Evolutionary conservation across 371 early-diverging fungal genomes (phyloP).

Genomic region (Mycotypha africana): DNA sequence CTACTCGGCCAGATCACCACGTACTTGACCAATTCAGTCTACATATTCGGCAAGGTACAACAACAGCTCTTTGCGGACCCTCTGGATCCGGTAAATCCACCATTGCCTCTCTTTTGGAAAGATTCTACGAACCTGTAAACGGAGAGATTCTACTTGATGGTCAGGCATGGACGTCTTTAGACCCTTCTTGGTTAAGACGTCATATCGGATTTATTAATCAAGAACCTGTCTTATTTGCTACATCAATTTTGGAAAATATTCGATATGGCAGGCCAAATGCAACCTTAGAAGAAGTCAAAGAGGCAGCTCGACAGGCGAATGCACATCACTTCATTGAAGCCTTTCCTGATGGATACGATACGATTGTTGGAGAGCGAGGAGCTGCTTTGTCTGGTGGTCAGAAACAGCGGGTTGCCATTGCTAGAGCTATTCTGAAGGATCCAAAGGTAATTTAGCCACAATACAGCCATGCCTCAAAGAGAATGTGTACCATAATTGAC

Average conservation of each 20-base stretch:
- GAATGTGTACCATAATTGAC: not conserved
- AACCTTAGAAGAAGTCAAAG: slow-evolving; percentile 51
- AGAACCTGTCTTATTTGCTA: slow-evolving; percentile 70
- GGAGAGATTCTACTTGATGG: slow-evolving; percentile 62
- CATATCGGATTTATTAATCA: slow-evolving; percentile 75
- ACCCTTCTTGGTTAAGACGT: slow-evolving; percentile 53
- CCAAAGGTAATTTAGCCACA: slow-evolving; percentile 41
- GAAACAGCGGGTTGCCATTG: slow-evolving; percentile 77
- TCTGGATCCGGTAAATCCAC: slow-evolving; percentile 71
- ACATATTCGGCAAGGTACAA: slow-evolving; percentile 55
- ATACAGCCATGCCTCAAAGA: no score
- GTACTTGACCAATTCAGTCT: slow-evolving; percentile 59
- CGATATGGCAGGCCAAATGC: slow-evolving; percentile 54
- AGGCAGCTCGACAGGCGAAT: slow-evolving; percentile 69
- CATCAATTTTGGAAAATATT: slow-evolving; percentile 73
- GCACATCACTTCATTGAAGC: slow-evolving; percentile 60
- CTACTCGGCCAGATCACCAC: slow-evolving; percentile 55
- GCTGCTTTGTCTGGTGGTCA: slow-evolving; percentile 85
- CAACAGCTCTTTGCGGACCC: slow-evolving; percentile 63
- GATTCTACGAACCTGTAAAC: slow-evolving; percentile 59
- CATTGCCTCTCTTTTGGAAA: slow-evolving; percentile 57
- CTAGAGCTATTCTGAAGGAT: slow-evolving; percentile 65
- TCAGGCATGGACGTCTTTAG: slow-evolving; percentile 40
- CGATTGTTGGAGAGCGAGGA: slow-evolving; percentile 52
- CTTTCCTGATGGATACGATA: slow-evolving; percentile 70